Evolutionary conservation across 148 eudicot species (phyloP).

Genomic region (Camellia japonica): DNA sequence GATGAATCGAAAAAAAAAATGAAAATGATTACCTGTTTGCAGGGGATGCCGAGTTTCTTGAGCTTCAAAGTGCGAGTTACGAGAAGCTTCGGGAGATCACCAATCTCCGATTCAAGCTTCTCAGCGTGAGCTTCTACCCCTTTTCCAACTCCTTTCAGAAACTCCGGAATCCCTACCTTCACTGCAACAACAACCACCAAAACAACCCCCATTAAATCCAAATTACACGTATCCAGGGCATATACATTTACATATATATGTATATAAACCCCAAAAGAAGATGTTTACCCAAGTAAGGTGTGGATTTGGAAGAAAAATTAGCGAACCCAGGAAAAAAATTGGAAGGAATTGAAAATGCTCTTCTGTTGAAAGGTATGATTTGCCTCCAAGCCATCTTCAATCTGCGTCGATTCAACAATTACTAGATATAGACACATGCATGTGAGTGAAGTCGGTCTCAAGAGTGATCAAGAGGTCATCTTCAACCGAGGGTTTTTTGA

Average conservation of each 20-base stretch:
- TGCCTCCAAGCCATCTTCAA: conserved; percentile 35
- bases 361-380: conserved; percentile 10
- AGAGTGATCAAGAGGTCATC: background rate
- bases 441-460: background rate
- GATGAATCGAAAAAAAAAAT: background rate
- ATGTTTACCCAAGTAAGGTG: conserved; percentile 25
- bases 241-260: background rate
- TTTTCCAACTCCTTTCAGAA: conserved; percentile 65
- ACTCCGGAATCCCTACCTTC: conserved; percentile 84
- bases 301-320: conserved; percentile 33
- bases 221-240: background rate
- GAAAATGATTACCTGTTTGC: conserved; percentile 58
- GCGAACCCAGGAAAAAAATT: conserved; percentile 21
- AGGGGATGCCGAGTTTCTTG: conserved; percentile 75
- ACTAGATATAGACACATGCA: background rate
- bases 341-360: conserved; percentile 14
- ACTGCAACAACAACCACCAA: conserved; percentile 34
- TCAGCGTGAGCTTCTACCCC: conserved; percentile 69
- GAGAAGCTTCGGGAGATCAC: conserved; percentile 72
- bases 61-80: conserved; percentile 74
- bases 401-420: background rate
- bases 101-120: conserved; percentile 79
- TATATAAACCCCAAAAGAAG: background rate
- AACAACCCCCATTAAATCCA: conserved; percentile 8
- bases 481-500: background rate